A percentile compares a stretch with the other conserved stretches of the same genome.
Conservation (phyloP, 331 rosid species). For the Rhamnella rubrinervis region DNA sequence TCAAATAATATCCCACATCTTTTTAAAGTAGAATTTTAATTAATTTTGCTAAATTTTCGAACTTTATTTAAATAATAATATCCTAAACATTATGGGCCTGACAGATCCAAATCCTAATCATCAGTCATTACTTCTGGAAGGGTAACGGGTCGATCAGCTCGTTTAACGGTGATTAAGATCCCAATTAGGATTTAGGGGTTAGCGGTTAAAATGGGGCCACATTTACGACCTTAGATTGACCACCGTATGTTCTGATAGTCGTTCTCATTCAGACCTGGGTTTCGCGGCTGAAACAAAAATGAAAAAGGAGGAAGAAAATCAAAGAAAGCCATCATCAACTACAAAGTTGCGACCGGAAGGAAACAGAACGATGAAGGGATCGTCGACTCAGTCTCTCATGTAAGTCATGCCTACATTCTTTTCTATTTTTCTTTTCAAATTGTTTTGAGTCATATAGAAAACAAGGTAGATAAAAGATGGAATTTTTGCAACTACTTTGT, state of each 20-base stretch:
- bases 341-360: neutral
- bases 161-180: neutral
- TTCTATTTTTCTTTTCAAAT: no score
- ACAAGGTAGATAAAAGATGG: no score
- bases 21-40: no score
- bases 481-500: neutral
- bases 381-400: slow-evolving; percentile 19
- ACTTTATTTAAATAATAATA: no score
- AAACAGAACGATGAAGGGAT: slow-evolving; percentile 16
- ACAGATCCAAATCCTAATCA: no score
- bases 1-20: no score
- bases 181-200: neutral
- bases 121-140: no score
- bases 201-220: neutral
- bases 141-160: no score
- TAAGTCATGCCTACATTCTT: neutral
- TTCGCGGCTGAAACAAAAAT: slow-evolving; percentile 2
- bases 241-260: neutral
- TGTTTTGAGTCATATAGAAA: no score
- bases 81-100: no score
- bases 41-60: no score
- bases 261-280: neutral
- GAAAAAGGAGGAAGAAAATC: neutral
- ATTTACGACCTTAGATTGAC: neutral
- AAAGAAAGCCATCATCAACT: slow-evolving; percentile 19